Percentiles rank a stretch among this genome's conserved stretches.
phyloP scores from a whole-genome alignment of 495 filamentous ascomycete genomes.

The Symbiotaphrina buchneri region DNA sequence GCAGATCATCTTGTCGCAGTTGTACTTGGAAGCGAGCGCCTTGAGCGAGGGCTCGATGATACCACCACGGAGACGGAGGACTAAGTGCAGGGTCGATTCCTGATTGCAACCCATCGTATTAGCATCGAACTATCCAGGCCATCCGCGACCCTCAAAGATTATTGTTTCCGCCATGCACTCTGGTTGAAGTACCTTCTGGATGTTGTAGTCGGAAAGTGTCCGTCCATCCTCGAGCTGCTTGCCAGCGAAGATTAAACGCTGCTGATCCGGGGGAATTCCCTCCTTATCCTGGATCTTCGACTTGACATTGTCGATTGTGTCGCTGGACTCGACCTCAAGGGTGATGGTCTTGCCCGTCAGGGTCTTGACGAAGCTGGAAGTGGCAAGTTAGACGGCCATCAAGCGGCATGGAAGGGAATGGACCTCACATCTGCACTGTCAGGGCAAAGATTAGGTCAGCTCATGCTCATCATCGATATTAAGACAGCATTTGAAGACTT shows the following conservation, averaged over 20 bases:
- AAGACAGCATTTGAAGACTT: too few relatives aligned
- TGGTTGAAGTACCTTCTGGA: conserved; percentile 63
- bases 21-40: conserved; percentile 95
- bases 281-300: conserved; percentile 99
- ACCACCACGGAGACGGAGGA: conserved; percentile 97
- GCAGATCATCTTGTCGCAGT: conserved; percentile 99
- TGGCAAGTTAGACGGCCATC: conserved; percentile 6
- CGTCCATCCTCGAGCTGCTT: conserved; percentile 99
- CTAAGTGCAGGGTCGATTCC: conserved; percentile 98
- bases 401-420: conserved; percentile 3
- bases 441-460: conserved; percentile 10
- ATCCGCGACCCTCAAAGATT: neutral
- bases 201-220: conserved; percentile 98
- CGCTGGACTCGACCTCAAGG: conserved; percentile 95
- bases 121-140: conserved; percentile 1
- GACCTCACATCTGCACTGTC: conserved; percentile 61
- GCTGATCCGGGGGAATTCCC: conserved; percentile 96
- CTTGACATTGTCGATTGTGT: conserved; percentile 98
- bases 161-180: neutral
- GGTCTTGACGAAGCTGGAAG: conserved; percentile 78
- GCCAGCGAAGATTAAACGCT: conserved; percentile 98
- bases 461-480: conserved; percentile 8
- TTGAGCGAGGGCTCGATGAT: conserved; percentile 99
- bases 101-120: conserved; percentile 12
- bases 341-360: conserved; percentile 99